Conservation (phyloP, 805 yeast genomes). For the Yarrowia keelungensis region DNA sequence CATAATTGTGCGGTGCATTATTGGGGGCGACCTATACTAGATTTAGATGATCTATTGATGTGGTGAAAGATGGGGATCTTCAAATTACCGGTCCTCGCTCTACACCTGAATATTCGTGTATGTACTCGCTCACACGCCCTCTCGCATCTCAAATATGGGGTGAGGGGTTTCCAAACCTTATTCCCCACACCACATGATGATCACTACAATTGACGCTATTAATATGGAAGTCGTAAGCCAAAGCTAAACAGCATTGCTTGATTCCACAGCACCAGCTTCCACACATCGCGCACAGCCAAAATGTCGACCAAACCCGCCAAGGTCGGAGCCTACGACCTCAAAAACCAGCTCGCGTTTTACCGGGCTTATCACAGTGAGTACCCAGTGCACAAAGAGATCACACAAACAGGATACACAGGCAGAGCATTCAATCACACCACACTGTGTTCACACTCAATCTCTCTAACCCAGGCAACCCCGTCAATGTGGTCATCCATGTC, state of each 20-base stretch:
- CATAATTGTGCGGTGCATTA: too few relatives aligned
- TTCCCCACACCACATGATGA: slow-evolving; percentile 34
- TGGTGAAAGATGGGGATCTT: too few relatives aligned
- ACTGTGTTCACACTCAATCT: too few relatives aligned
- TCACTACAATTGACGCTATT: slow-evolving; percentile 16
- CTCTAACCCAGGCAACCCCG: slow-evolving; percentile 52
- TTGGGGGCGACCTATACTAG: too few relatives aligned
- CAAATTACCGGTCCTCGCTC: too few relatives aligned
- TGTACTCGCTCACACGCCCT: background rate
- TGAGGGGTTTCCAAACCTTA: slow-evolving; percentile 28
- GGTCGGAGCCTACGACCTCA: slow-evolving; percentile 49
- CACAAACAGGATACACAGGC: background rate
- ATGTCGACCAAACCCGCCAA: slow-evolving; percentile 39
- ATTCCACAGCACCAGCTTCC: background rate
- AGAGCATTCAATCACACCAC: slow-evolving; percentile 11
- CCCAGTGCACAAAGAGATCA: slow-evolving; percentile 7
- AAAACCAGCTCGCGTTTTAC: slow-evolving; percentile 68
- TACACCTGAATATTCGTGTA: too few relatives aligned
- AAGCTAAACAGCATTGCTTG: slow-evolving; percentile 16
- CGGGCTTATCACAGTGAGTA: slow-evolving; percentile 53
- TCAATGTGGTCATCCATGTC: slow-evolving; percentile 78
- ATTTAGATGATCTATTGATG: too few relatives aligned
- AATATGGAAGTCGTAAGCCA: slow-evolving; percentile 3
- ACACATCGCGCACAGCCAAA: slow-evolving; percentile 1
- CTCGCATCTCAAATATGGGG: slow-evolving; percentile 6